Conservation (phyloP, 2,329 filamentous ascomycete species). For the Thermothelomyces thermophilus region DNA sequence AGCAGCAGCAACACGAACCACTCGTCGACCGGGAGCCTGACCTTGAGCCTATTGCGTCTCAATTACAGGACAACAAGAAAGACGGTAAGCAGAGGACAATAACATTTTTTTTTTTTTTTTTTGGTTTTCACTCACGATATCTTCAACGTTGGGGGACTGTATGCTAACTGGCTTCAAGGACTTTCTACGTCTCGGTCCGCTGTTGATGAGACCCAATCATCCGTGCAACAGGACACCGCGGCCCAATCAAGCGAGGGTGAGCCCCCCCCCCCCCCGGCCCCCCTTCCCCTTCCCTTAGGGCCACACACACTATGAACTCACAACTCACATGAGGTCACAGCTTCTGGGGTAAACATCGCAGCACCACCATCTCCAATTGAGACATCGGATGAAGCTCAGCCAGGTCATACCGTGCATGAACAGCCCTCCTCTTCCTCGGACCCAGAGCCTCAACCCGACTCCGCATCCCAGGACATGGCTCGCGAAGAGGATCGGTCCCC, state of each 20-base stretch:
- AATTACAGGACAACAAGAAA: slow-evolving; percentile 33
- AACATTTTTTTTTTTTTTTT: too few species aligned
- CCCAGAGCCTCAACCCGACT: neutral
- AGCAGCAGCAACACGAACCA: slow-evolving; percentile 8
- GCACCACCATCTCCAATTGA: neutral
- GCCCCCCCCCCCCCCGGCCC: neutral
- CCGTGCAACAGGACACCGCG: neutral
- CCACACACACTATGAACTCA: neutral
- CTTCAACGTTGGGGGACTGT: neutral
- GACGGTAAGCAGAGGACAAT: slow-evolving; percentile 24
- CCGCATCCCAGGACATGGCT: slow-evolving; percentile 11
- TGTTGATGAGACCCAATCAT: slow-evolving; percentile 9
- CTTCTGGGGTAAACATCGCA: neutral
- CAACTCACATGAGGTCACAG: neutral
- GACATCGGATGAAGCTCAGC: slow-evolving; percentile 1
- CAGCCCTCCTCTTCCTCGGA: neutral
- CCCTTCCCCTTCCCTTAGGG: neutral
- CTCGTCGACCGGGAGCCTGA: slow-evolving; percentile 2
- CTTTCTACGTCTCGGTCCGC: neutral
- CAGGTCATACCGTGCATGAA: slow-evolving; percentile 3
- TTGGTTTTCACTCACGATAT: too few species aligned
- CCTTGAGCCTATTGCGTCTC: neutral
- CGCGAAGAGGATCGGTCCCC: slow-evolving; percentile 11
- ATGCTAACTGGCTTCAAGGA: neutral
- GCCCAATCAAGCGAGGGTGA: slow-evolving; percentile 9